Percentiles rank a stretch among this genome's conserved stretches.
Conservation (phyloP, 192 early-diverging fungal genomes). For the Physocladia obscura region DNA sequence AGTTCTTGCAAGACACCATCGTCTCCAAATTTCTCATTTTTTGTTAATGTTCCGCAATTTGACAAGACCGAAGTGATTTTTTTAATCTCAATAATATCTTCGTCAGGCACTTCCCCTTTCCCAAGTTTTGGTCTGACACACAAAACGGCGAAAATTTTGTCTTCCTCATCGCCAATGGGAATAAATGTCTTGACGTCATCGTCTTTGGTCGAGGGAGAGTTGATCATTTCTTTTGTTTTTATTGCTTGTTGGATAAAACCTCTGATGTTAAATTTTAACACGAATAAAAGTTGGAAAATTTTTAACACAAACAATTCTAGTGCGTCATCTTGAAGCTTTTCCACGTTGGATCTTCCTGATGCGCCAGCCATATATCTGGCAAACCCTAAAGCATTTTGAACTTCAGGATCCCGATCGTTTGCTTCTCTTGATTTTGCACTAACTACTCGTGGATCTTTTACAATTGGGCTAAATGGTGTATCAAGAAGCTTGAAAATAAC, state of each 20-base stretch:
- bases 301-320: slow-evolving; percentile 18
- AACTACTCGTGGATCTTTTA: slow-evolving; percentile 20
- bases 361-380: slow-evolving; percentile 22
- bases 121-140: slow-evolving; percentile 1
- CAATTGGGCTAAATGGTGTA: slow-evolving; percentile 15
- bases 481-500: slow-evolving; percentile 2
- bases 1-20: slow-evolving; percentile 14
- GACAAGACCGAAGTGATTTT: slow-evolving; percentile 26
- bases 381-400: slow-evolving; percentile 12
- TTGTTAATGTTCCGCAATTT: slow-evolving; percentile 9
- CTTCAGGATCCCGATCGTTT: neutral
- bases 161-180: slow-evolving; percentile 37
- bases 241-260: slow-evolving; percentile 10
- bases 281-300: neutral
- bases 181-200: slow-evolving; percentile 29
- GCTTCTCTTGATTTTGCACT: neutral
- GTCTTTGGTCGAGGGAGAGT: neutral
- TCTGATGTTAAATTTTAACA: neutral
- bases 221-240: slow-evolving; percentile 17
- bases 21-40: slow-evolving; percentile 30
- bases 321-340: slow-evolving; percentile 10
- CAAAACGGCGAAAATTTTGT: slow-evolving; percentile 37
- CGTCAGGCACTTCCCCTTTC: slow-evolving; percentile 22
- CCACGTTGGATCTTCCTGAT: slow-evolving; percentile 8
- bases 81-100: slow-evolving; percentile 43